Evolutionary conservation across 768 basidiomycete genomes (phyloP).

Genomic region (Dacryopinax primogenitus): DNA sequence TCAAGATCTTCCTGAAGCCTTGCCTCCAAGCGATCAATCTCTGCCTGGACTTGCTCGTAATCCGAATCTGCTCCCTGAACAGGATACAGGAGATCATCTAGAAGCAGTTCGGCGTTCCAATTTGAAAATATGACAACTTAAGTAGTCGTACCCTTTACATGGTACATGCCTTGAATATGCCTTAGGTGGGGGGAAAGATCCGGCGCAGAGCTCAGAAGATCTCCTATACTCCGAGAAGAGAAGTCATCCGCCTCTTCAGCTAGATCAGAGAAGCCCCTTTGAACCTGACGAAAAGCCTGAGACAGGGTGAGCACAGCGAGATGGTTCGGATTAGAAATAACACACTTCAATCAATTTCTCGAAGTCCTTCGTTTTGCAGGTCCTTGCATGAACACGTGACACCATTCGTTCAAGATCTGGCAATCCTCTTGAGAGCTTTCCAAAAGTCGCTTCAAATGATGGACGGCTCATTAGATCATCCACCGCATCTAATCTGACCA

Average conservation of each 20-base stretch:
- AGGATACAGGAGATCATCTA: conserved; percentile 13
- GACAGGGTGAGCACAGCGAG: conserved; percentile 39
- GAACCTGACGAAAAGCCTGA: conserved; percentile 49
- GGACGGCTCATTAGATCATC: conserved; percentile 75
- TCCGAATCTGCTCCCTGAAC: conserved; percentile 64
- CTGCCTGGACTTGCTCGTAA: conserved; percentile 64
- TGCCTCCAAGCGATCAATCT: conserved; percentile 57
- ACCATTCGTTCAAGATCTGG: conserved; percentile 91
- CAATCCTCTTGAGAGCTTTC: conserved; percentile 59
- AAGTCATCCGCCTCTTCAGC: conserved; percentile 58
- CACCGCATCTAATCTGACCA: conserved; percentile 75
- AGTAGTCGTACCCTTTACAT: conserved; percentile 23
- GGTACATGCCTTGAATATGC: conserved; percentile 61
- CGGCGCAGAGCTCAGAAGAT: conserved; percentile 66
- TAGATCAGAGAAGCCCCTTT: conserved; percentile 44
- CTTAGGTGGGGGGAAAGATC: conserved; percentile 60
- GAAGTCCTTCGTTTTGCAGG: conserved; percentile 78
- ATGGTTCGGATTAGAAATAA: conserved; percentile 9
- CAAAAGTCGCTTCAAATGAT: conserved; percentile 64
- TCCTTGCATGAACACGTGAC: conserved; percentile 88
- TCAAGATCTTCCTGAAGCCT: conserved; percentile 56
- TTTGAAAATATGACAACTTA: not conserved
- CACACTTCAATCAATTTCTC: conserved; percentile 63
- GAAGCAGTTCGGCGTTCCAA: not conserved
- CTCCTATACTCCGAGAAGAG: conserved; percentile 59